Evolutionary conservation across 208 protist species (phyloP).

Genomic region (Blechomonas ayalai): DNA sequence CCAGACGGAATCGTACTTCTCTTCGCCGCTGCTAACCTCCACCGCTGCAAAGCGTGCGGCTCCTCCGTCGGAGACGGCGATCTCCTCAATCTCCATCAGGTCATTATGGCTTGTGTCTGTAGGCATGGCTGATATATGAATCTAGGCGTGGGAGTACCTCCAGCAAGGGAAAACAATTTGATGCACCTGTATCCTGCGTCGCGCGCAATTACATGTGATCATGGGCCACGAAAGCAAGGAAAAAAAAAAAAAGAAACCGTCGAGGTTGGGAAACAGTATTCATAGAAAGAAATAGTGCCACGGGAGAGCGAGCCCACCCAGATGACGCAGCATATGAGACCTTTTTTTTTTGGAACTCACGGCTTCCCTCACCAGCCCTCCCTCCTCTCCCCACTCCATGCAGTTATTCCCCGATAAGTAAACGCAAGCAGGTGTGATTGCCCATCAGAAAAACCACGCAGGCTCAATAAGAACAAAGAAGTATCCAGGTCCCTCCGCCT

Average conservation of each 20-base stretch:
- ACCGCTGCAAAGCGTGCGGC: slow-evolving; percentile 70
- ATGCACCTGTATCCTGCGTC: not conserved
- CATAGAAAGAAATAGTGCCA: too few species aligned
- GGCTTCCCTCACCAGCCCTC: too few species aligned
- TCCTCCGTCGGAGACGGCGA: slow-evolving; percentile 81
- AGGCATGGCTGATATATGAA: slow-evolving; percentile 15
- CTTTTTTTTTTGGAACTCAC: too few species aligned
- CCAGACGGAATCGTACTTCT: slow-evolving; percentile 73
- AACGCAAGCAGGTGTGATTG: too few species aligned
- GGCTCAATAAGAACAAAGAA: too few species aligned
- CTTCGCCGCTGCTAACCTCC: slow-evolving; percentile 80
- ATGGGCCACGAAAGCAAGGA: not conserved
- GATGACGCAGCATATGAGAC: too few species aligned
- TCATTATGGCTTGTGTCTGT: slow-evolving; percentile 56
- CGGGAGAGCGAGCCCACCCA: too few species aligned
- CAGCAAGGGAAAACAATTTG: not conserved
- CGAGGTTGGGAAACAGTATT: too few species aligned
- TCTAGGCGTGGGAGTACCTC: not conserved
- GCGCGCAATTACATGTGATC: not conserved
- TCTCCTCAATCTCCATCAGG: slow-evolving; percentile 87
- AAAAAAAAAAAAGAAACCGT: slow-evolving; percentile 15
- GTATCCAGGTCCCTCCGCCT: too few species aligned
- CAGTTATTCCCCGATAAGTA: too few species aligned
- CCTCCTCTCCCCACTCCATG: too few species aligned
- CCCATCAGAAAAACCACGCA: too few species aligned